These are phyloP conservation scores for Wickerhamomyces rabaulensis DNA, from an alignment of 805 yeast species.

Conservation along the genomic window DNA sequence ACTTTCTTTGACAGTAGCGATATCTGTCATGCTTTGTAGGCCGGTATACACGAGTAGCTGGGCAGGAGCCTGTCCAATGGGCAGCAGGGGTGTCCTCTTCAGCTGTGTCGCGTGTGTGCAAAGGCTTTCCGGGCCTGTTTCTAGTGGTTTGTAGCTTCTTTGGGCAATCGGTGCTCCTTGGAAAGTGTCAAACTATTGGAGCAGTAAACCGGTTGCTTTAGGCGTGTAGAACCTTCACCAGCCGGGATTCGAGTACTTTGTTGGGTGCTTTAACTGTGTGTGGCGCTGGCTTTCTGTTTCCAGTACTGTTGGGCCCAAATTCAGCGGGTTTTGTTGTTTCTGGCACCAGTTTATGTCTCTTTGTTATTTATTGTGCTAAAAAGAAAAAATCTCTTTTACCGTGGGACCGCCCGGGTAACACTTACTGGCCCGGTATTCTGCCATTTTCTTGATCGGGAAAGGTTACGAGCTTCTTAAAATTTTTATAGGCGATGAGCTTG, in stretches of 20 bases:
- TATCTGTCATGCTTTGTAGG: constrained; percentile 12
- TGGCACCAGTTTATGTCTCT: neutral
- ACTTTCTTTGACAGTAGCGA: constrained; percentile 11
- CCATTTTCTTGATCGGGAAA: neutral
- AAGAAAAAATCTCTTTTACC: neutral
- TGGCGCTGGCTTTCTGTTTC: neutral
- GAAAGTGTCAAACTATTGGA: neutral
- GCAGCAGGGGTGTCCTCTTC: neutral
- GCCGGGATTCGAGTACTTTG: neutral
- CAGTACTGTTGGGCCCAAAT: neutral
- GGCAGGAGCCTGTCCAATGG: neutral
- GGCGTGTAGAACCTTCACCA: neutral
- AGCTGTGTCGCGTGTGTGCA: neutral
- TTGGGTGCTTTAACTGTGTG: neutral
- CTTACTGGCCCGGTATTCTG: neutral
- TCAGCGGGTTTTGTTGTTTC: neutral
- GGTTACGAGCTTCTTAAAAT: constrained; percentile 1
- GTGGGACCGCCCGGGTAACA: neutral
- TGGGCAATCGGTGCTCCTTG: neutral
- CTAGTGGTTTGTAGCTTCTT: neutral
- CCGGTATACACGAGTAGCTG: neutral
- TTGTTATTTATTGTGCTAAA: constrained; percentile 6
- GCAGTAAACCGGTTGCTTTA: neutral
- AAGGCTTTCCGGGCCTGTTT: neutral
- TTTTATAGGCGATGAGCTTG: constrained; percentile 16